These are phyloP conservation scores for Aspergillus sclerotiicarbonarius DNA, from an alignment of 495 filamentous ascomycete species.

Conservation along the genomic window DNA sequence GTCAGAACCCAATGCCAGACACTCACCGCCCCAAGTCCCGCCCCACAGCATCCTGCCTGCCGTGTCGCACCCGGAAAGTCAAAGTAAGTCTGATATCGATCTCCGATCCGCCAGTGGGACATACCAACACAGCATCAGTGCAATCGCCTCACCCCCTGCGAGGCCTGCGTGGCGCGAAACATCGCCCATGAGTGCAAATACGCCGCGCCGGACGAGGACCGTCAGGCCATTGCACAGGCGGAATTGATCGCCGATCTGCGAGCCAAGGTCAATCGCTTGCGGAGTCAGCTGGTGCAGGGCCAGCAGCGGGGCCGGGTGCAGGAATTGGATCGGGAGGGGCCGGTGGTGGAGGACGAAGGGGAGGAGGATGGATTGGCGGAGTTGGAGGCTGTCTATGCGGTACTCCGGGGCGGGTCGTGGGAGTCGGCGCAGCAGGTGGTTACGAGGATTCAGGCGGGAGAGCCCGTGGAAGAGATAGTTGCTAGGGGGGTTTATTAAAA, in stretches of 20 bases:
- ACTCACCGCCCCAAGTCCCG: constrained; percentile 14
- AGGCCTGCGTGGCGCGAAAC: constrained; percentile 18
- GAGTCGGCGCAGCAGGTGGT: constrained; percentile 13
- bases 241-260: constrained; percentile 19
- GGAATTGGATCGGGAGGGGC: background rate
- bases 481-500: background rate
- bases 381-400: constrained; percentile 19
- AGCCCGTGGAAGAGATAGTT: constrained; percentile 9
- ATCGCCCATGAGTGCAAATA: constrained; percentile 17
- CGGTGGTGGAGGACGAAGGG: background rate
- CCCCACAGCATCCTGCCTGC: constrained; percentile 19
- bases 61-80: constrained; percentile 20
- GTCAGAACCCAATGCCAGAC: background rate
- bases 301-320: background rate
- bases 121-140: constrained; percentile 9
- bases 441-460: constrained; percentile 12
- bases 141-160: constrained; percentile 21
- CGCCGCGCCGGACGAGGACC: constrained; percentile 16
- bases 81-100: constrained; percentile 12
- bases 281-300: background rate
- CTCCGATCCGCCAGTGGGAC: background rate
- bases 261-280: constrained; percentile 6
- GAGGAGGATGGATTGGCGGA: constrained; percentile 9
- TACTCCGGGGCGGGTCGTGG: constrained; percentile 12
- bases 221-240: constrained; percentile 21